A percentile compares a stretch with the other conserved stretches of the same genome.
These are phyloP conservation scores for Heterobasidion occidentale DNA, from an alignment of 1,284 basidiomycete species.

Conservation along the genomic window DNA sequence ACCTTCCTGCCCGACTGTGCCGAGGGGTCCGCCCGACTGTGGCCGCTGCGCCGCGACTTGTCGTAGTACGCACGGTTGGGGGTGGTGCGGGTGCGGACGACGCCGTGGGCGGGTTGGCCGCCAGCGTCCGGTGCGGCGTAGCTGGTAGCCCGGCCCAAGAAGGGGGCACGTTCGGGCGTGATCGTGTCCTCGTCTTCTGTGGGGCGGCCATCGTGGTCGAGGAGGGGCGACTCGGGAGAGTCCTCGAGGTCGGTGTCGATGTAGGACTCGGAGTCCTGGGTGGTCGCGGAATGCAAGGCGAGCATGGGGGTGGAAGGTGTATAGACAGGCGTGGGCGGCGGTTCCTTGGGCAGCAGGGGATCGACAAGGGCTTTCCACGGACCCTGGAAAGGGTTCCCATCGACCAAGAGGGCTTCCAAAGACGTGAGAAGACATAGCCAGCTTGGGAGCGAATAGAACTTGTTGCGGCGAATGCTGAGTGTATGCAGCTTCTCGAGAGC, in stretches of 20 bases:
- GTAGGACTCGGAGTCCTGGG: conserved; percentile 25
- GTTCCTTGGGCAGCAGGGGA: conserved; percentile 57
- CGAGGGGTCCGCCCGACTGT: not conserved
- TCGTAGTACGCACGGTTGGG: conserved; percentile 57
- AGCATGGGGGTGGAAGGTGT: conserved; percentile 59
- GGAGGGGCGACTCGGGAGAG: conserved; percentile 32
- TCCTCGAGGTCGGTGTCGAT: conserved; percentile 50
- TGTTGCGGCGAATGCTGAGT: conserved; percentile 83
- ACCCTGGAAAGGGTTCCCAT: conserved; percentile 89
- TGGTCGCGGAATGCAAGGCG: conserved; percentile 39
- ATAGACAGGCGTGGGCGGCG: conserved; percentile 52
- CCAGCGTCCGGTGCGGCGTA: conserved; percentile 4
- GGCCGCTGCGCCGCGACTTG: conserved; percentile 24
- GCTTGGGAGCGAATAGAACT: conserved; percentile 81
- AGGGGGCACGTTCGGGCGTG: conserved; percentile 37
- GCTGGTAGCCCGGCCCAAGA: conserved; percentile 13
- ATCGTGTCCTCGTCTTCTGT: conserved; percentile 67
- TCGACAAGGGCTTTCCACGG: conserved; percentile 87
- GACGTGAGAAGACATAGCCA: conserved; percentile 86
- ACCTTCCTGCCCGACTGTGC: conserved; percentile 11
- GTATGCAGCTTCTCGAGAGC: conserved; percentile 75
- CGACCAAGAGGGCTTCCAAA: conserved; percentile 83
- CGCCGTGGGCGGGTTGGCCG: conserved; percentile 28
- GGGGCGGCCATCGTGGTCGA: conserved; percentile 12
- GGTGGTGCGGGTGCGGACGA: conserved; percentile 61